Evolutionary conservation across 352 stramenopile genomes (phyloP), one percentile per base, ranked within the genome.

Genomic region (Saprolegnia diclina): DNA sequence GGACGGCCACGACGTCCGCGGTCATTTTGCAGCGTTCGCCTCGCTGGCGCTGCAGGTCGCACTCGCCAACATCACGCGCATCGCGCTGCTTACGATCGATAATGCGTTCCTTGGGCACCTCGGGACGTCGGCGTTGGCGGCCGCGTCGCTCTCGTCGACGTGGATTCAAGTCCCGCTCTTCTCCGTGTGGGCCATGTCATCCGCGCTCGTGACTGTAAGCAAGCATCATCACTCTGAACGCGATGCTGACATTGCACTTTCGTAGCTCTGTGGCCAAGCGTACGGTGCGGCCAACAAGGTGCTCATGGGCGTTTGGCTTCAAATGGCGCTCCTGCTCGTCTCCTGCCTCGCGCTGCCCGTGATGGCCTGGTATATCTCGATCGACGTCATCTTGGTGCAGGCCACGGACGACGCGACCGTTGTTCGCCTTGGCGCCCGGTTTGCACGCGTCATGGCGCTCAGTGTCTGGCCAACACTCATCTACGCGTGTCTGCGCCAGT

Each of bases 401-500:
- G 52, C 84, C 21, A 91, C 84, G 4, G 73, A 78, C 7, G 82
- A 92, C 72, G 37, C 64, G 0, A 79, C 88, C 38, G 85, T 93
- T 24, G 72, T 91, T 21, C 54, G 64, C 0, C 76, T 93, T 3
- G 85, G 83, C 38, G 73, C 80, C 16, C 79, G 80, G 13, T 93
- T 91, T 67, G 76, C 83, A 11, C 82, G 85, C 45, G 88, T 93
- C 63, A 63, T 91, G 48, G 88, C 82, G 65, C 82, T 93, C 21
- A 86, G 79, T 21, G 79, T 91, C 59, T 91, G 81, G 74, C 85
- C 85, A 0, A 82, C 80, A 21, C 74, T 93, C 14, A 67, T 83
- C 13, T 93, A 93, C 74, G 85, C 80, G 4, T 93, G 85, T 64
- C 73, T 91, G 54, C 80, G 85, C 0, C 76, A 89, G 13, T 92